Percentiles rank a stretch among this genome's conserved stretches.
These are phyloP conservation scores for Clonostachys chloroleuca DNA, from an alignment of 2,329 filamentous ascomycete genomes.

Conservation along the genomic window DNA sequence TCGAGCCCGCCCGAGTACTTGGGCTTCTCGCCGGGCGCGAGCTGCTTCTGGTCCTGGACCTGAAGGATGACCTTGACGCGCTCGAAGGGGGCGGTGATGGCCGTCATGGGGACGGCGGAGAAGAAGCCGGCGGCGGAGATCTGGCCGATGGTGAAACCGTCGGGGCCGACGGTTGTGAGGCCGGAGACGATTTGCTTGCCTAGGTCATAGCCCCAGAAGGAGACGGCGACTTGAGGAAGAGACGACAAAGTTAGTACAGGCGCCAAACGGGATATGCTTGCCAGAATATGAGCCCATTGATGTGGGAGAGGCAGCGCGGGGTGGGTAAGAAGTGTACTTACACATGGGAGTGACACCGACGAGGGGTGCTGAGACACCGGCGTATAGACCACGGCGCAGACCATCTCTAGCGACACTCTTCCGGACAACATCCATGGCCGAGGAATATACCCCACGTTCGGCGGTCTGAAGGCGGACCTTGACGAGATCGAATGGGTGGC, in stretches of 20 bases:
- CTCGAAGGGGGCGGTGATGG: slow-evolving; percentile 98
- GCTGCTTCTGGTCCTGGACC: slow-evolving; percentile 90
- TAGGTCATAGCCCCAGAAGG: slow-evolving; percentile 86
- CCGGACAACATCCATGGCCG: slow-evolving; percentile 85
- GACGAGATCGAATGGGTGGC: slow-evolving; percentile 95
- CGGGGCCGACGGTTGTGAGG: slow-evolving; percentile 59
- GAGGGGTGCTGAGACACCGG: slow-evolving; percentile 91
- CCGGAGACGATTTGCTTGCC: slow-evolving; percentile 82
- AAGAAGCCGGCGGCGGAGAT: slow-evolving; percentile 94
- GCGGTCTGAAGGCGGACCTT: slow-evolving; percentile 97
- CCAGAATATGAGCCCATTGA: slow-evolving; percentile 1
- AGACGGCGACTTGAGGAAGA: slow-evolving; percentile 54
- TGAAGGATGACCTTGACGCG: slow-evolving; percentile 98
- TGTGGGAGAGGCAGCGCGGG: neutral
- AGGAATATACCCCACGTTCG: slow-evolving; percentile 85
- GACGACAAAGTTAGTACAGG: neutral
- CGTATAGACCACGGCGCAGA: slow-evolving; percentile 76
- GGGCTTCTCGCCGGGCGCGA: slow-evolving; percentile 85
- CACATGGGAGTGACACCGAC: slow-evolving; percentile 99
- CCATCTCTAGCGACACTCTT: slow-evolving; percentile 88
- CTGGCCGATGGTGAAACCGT: slow-evolving; percentile 79
- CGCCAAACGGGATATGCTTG: neutral
- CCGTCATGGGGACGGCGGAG: slow-evolving; percentile 94
- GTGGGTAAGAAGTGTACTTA: slow-evolving; percentile 43
- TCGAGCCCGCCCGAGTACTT: slow-evolving; percentile 84